phyloP scores from a whole-genome alignment of 352 stramenopile genomes.

The Globisporangium okanoganense region DNA sequence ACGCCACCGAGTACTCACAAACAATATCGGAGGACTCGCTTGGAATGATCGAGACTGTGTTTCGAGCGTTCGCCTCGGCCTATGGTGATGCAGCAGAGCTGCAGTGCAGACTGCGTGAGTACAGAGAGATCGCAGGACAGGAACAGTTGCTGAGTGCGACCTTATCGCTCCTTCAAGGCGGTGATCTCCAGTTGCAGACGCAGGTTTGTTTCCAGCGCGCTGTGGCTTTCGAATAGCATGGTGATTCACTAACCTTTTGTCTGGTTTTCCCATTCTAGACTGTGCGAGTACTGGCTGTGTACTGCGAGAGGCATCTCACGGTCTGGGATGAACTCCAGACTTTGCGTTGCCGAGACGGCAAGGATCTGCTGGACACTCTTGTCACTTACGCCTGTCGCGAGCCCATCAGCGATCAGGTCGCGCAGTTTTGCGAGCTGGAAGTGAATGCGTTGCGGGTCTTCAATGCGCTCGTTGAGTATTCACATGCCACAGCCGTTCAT shows the following conservation, averaged over 20 bases:
- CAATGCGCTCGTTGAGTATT: conserved; percentile 9
- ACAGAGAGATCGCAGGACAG: background rate
- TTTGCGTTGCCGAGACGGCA: background rate
- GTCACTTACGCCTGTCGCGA: background rate
- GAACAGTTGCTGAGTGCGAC: background rate
- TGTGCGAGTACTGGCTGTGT: background rate
- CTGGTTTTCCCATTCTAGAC: background rate
- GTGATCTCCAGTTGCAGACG: background rate
- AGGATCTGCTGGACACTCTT: conserved; percentile 3
- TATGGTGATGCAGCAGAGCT: too few relatives aligned
- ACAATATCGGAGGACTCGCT: background rate
- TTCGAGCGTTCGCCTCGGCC: background rate
- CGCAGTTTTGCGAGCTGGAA: background rate
- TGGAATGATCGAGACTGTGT: background rate
- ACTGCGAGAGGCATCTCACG: conserved; percentile 1
- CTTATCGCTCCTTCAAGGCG: background rate
- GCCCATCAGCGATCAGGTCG: background rate
- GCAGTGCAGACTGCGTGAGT: background rate
- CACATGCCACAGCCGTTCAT: background rate
- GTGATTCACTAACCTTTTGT: background rate
- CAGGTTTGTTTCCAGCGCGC: background rate
- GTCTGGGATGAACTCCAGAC: conserved; percentile 1
- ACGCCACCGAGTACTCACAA: background rate
- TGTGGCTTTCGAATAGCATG: too few relatives aligned
- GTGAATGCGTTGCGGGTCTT: background rate